Percentiles rank a stretch among this genome's conserved stretches.
Evolutionary conservation across 139 green algal species (phyloP).

Genomic region (Chlorella sp.): DNA sequence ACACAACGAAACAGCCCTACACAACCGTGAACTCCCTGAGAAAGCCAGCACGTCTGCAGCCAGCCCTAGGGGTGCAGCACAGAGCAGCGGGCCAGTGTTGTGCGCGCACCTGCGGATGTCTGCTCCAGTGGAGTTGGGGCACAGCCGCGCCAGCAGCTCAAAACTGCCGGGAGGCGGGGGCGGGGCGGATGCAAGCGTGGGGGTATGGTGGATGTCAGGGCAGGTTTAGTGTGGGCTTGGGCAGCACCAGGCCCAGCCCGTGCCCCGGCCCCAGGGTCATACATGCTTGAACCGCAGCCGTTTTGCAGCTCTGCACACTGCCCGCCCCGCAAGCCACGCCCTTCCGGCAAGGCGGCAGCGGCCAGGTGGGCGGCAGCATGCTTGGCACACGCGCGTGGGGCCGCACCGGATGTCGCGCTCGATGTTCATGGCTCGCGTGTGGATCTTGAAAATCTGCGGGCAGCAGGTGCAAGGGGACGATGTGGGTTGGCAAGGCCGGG

Average conservation of each 20-base stretch:
- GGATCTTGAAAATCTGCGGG: constrained; percentile 94
- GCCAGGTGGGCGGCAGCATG: neutral
- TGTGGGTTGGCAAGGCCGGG: too few relatives aligned
- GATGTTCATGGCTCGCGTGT: constrained; percentile 96
- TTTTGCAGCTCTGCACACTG: neutral
- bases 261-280: neutral
- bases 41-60: too few relatives aligned
- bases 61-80: too few relatives aligned
- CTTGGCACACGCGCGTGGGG: neutral
- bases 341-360: neutral
- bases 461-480: too few relatives aligned
- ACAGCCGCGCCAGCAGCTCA: constrained; percentile 95
- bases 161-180: constrained; percentile 46
- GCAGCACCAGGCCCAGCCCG: neutral
- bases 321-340: neutral
- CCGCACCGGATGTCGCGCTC: constrained; percentile 94
- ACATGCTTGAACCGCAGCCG: neutral
- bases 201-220: neutral
- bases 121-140: constrained; percentile 95
- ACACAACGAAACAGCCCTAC: too few relatives aligned
- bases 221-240: too few relatives aligned
- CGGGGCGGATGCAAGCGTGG: too few relatives aligned
- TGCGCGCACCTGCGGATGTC: constrained; percentile 83
- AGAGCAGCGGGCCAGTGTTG: too few relatives aligned
- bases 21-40: too few relatives aligned